These are phyloP conservation scores for Aureobasidium leucospermi DNA, from an alignment of 2,329 filamentous ascomycete genomes.

Conservation along the genomic window DNA sequence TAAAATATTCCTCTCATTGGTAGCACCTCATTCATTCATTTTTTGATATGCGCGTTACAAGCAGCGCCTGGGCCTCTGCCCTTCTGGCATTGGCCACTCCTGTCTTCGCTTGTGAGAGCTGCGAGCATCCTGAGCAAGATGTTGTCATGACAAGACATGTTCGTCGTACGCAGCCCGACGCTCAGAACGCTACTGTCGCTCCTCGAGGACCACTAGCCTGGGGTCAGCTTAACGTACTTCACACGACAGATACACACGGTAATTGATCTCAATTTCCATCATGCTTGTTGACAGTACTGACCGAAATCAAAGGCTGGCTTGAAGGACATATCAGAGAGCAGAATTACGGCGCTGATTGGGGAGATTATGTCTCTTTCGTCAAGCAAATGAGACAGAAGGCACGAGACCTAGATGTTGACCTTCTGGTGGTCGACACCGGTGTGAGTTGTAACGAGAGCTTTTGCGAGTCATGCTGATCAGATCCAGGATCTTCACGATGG, in stretches of 20 bases:
- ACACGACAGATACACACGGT: constrained; percentile 56
- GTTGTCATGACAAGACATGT: constrained; percentile 35
- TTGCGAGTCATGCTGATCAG: neutral
- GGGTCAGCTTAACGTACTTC: constrained; percentile 61
- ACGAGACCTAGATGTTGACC: constrained; percentile 48
- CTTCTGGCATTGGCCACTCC: neutral
- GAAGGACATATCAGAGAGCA: constrained; percentile 47
- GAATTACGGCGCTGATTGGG: constrained; percentile 61
- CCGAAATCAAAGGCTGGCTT: constrained; percentile 25
- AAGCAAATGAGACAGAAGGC: constrained; percentile 54
- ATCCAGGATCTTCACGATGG: constrained; percentile 55
- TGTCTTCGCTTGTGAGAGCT: constrained; percentile 28
- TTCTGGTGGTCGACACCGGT: constrained; percentile 55
- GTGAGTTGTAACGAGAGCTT: neutral
- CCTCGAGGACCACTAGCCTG: constrained; percentile 45
- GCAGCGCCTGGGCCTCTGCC: neutral
- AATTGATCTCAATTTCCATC: neutral
- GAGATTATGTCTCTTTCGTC: constrained; percentile 56
- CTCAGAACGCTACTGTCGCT: constrained; percentile 31
- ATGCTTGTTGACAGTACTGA: neutral
- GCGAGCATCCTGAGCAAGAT: constrained; percentile 35
- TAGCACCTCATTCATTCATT: neutral
- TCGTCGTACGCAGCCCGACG: constrained; percentile 39
- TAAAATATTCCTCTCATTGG: too few species aligned
- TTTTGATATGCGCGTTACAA: neutral